These are phyloP conservation scores for Nematocida parisii DNA, from an alignment of 371 early-diverging fungal species.

Conservation along the genomic window DNA sequence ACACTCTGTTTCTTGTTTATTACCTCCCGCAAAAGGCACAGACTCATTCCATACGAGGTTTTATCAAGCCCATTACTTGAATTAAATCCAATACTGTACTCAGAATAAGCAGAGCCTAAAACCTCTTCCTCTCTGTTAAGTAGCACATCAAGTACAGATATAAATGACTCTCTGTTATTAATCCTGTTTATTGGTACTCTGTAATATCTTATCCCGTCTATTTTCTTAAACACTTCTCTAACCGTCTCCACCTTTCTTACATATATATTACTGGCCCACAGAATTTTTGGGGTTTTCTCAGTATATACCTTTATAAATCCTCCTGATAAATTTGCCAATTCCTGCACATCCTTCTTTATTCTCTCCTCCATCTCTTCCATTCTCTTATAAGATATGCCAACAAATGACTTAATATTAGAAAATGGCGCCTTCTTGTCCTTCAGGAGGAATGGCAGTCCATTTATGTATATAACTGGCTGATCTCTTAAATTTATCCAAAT, in stretches of 20 bases:
- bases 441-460: slow-evolving; percentile 67
- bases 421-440: slow-evolving; percentile 53
- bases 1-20: background rate
- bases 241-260: slow-evolving; percentile 46
- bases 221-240: slow-evolving; percentile 24
- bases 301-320: slow-evolving; percentile 48
- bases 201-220: slow-evolving; percentile 27
- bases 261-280: slow-evolving; percentile 24
- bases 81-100: slow-evolving; percentile 41
- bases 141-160: slow-evolving; percentile 35
- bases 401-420: slow-evolving; percentile 67
- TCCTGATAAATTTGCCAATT: background rate
- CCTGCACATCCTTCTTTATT: slow-evolving; percentile 47
- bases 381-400: slow-evolving; percentile 38
- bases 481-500: slow-evolving; percentile 75
- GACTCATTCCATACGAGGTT: slow-evolving; percentile 51
- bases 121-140: background rate
- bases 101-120: background rate
- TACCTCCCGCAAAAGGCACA: slow-evolving; percentile 25
- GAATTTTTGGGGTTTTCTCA: slow-evolving; percentile 26
- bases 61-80: slow-evolving; percentile 29
- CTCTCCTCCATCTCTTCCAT: slow-evolving; percentile 56
- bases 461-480: slow-evolving; percentile 76
- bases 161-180: slow-evolving; percentile 42
- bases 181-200: slow-evolving; percentile 43